Percentiles rank a stretch among this genome's conserved stretches.
phyloP scores from a whole-genome alignment of 2,329 filamentous ascomycete genomes.

The Diaporthe caulivora region DNA sequence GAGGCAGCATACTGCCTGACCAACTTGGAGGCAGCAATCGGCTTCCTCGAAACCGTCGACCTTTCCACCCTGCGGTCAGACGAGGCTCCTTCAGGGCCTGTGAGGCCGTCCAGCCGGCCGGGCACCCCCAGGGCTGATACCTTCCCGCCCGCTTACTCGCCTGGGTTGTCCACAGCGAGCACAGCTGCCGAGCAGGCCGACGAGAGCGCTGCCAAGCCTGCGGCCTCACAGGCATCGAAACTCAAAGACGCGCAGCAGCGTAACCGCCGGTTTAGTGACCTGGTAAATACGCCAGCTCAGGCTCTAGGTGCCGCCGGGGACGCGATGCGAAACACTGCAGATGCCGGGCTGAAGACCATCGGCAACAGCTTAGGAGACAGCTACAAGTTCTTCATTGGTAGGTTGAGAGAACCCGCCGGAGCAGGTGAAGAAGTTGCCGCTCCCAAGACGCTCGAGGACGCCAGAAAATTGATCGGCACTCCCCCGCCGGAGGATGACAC shows the following conservation, averaged over 20 bases:
- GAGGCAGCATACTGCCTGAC: conserved; percentile 97
- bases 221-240: conserved; percentile 56
- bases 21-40: conserved; percentile 94
- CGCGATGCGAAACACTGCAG: conserved; percentile 86
- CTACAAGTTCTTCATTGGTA: conserved; percentile 92
- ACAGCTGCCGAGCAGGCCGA: conserved; percentile 45
- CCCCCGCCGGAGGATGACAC: conserved; percentile 72
- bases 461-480: conserved; percentile 86
- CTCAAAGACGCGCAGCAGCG: conserved; percentile 63
- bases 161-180: conserved; percentile 54
- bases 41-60: conserved; percentile 95
- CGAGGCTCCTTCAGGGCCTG: conserved; percentile 77
- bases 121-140: conserved; percentile 65
- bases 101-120: conserved; percentile 65
- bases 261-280: conserved; percentile 83
- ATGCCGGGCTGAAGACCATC: conserved; percentile 92
- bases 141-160: conserved; percentile 68
- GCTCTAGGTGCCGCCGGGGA: conserved; percentile 87
- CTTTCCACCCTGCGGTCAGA: conserved; percentile 88
- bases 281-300: conserved; percentile 87
- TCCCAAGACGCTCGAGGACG: conserved; percentile 93
- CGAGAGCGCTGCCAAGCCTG: conserved; percentile 46
- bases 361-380: conserved; percentile 91
- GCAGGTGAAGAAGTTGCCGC: conserved; percentile 67
- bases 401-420: conserved; percentile 69